Percentiles rank a stretch among this genome's conserved stretches.
Evolutionary conservation across 345 rosid genomes (phyloP).

Genomic region (Eucalyptus camaldulensis): DNA sequence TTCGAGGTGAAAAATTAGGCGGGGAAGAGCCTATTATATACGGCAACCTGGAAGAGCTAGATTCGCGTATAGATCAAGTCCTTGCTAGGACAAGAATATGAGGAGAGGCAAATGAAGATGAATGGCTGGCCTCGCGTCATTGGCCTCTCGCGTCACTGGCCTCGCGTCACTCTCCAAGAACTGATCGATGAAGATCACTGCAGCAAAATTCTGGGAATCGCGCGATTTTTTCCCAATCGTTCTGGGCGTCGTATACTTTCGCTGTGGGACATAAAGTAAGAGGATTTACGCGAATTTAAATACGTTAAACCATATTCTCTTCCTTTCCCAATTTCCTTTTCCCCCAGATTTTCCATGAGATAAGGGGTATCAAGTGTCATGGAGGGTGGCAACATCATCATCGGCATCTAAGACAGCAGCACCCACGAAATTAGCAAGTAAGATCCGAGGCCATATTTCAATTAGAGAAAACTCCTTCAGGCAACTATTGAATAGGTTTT

Average conservation of each 20-base stretch:
- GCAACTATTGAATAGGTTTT: neutral
- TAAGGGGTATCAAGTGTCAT: neutral
- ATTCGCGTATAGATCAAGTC: neutral
- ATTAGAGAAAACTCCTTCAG: neutral
- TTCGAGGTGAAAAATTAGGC: neutral
- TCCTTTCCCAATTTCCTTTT: neutral
- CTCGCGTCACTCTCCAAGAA: neutral
- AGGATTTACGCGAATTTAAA: neutral
- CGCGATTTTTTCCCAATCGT: neutral
- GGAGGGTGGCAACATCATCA: neutral
- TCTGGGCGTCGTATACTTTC: neutral
- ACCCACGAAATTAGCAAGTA: neutral
- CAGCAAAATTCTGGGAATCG: neutral
- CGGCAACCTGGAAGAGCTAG: neutral
- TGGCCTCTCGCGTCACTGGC: neutral
- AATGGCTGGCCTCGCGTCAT: neutral
- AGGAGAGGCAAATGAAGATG: neutral
- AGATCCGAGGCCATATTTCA: neutral
- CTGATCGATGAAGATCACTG: neutral
- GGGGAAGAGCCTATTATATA: neutral
- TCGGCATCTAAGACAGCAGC: neutral
- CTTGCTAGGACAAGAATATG: neutral
- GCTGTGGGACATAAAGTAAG: neutral
- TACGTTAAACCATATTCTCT: neutral
- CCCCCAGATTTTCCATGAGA: neutral